Evolutionary conservation across 148 eudicot genomes (phyloP).

Genomic region (Rhododendron ovatum): DNA sequence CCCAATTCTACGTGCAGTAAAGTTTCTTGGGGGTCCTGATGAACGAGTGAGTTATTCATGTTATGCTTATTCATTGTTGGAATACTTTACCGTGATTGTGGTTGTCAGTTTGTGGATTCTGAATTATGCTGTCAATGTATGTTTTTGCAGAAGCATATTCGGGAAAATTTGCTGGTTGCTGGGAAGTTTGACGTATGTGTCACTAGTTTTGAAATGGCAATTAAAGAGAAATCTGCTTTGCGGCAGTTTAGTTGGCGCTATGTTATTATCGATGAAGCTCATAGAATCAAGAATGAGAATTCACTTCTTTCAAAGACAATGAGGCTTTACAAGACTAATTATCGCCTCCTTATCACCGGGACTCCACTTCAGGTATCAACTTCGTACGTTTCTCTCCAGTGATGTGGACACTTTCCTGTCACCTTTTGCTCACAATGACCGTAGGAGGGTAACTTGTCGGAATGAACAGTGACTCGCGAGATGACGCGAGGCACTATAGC

Average conservation of each 20-base stretch:
- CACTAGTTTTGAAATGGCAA: constrained; percentile 99
- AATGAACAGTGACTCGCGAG: too few relatives aligned
- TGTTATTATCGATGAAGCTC: constrained; percentile 98
- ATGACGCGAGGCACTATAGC: too few relatives aligned
- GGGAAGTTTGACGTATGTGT: constrained; percentile 99
- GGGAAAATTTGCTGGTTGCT: constrained; percentile 84
- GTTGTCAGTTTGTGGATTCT: not conserved
- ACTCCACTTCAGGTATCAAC: constrained; percentile 90
- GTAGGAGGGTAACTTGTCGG: not conserved
- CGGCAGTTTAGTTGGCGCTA: constrained; percentile 99
- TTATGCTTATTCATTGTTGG: not conserved
- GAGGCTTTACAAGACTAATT: constrained; percentile 91
- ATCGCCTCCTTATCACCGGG: constrained; percentile 90
- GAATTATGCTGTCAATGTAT: not conserved
- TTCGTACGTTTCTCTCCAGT: not conserved
- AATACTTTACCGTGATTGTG: not conserved
- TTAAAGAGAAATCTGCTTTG: constrained; percentile 71
- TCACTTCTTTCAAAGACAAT: constrained; percentile 95
- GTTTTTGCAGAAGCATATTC: constrained; percentile 64
- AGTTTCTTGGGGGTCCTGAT: constrained; percentile 90
- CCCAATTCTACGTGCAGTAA: constrained; percentile 79
- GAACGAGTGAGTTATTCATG: constrained; percentile 60
- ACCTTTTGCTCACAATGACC: not conserved
- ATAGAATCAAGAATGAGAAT: constrained; percentile 96
- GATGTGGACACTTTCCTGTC: not conserved